Evolutionary conservation across 2,329 filamentous ascomycete genomes (phyloP).

Genomic region (Calonectria pseudoreteaudii): DNA sequence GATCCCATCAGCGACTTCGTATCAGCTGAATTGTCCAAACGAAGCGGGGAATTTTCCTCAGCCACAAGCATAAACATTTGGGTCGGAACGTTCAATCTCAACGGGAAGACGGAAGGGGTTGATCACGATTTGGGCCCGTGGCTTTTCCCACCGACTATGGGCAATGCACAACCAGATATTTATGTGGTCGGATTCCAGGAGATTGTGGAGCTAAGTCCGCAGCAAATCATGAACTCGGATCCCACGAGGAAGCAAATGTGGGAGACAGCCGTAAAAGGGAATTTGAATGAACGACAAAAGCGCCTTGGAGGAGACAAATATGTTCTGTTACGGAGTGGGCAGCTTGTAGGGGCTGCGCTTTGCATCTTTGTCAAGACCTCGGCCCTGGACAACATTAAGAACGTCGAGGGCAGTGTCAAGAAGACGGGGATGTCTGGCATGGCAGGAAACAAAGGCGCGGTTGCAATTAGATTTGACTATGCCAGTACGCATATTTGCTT

Average conservation of each 20-base stretch:
- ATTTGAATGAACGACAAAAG: slow-evolving; percentile 79
- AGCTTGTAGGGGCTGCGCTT: slow-evolving; percentile 92
- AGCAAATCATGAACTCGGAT: slow-evolving; percentile 99
- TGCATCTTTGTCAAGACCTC: slow-evolving; percentile 91
- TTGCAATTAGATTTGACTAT: slow-evolving; percentile 95
- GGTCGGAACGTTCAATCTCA: slow-evolving; percentile 94
- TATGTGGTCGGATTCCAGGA: slow-evolving; percentile 96
- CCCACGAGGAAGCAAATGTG: slow-evolving; percentile 86
- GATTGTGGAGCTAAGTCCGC: slow-evolving; percentile 96
- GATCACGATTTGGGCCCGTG: slow-evolving; percentile 85
- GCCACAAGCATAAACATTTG: slow-evolving; percentile 81
- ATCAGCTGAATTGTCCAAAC: slow-evolving; percentile 77
- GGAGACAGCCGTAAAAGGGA: slow-evolving; percentile 84
- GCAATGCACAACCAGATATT: slow-evolving; percentile 80
- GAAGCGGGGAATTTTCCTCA: slow-evolving; percentile 79
- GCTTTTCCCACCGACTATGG: slow-evolving; percentile 75
- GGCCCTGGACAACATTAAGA: slow-evolving; percentile 85
- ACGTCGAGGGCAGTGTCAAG: slow-evolving; percentile 95
- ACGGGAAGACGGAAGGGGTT: slow-evolving; percentile 84
- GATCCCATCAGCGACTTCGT: slow-evolving; percentile 97
- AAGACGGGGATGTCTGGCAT: slow-evolving; percentile 96
- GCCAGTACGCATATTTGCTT: slow-evolving; percentile 94
- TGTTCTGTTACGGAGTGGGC: slow-evolving; percentile 89
- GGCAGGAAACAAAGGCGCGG: slow-evolving; percentile 97
- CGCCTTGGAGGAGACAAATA: slow-evolving; percentile 79